Base-by-base conservation (phyloP, 352 stramenopile species). In the Peronospora farinosa region DNA sequence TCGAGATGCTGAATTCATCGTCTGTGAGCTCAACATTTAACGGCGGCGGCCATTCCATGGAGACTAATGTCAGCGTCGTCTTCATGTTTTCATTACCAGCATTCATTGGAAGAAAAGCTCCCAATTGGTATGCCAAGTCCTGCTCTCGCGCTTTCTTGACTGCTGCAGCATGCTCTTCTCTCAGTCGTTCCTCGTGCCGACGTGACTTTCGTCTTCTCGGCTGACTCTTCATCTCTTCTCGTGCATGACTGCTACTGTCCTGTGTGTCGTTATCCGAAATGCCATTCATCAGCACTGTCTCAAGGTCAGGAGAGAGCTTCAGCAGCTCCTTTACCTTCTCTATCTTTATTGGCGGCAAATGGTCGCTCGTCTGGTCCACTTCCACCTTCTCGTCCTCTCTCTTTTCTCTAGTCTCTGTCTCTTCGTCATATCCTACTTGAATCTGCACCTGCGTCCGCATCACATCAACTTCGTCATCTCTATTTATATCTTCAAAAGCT, bases 161-260 rank as follows among this genome's bases (percentile, higher is more conserved):
- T 21, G 78, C 78, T 2, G 74, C 67, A 33, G 72, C 76, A 47
- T 88, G 74, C 28, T 89, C 78, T 55, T 88, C 74, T 17, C 76
- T 71, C 31, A 86, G 44, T 40, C 73, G 65, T 45, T 88, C 70
- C 53, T 87, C 70, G 28, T 89, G 63, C 13, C 78, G 72, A 5
- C 75, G 71, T 2, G 78, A 87, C 43, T 86, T 87, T 37, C 78
- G 65, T 27, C 78, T 60, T 31, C 55, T 53, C 0, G 72, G 61
- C 0, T 61, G 54, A 5, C 53, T 40, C 27, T 68, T 54, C n/a
- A 67, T 54, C 2, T 60, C 10, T 35, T 73, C 72, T 11, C 38
- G 61, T 19, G 51, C 50, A 1, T 58, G 52, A 7, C 54, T 47
- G 2, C 45, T 57, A 23, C 60, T 77, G 27, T 80, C 70, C 54